These are phyloP conservation scores for Sugiyamaella marilandica DNA, from an alignment of 805 yeast genomes.

Conservation along the genomic window DNA sequence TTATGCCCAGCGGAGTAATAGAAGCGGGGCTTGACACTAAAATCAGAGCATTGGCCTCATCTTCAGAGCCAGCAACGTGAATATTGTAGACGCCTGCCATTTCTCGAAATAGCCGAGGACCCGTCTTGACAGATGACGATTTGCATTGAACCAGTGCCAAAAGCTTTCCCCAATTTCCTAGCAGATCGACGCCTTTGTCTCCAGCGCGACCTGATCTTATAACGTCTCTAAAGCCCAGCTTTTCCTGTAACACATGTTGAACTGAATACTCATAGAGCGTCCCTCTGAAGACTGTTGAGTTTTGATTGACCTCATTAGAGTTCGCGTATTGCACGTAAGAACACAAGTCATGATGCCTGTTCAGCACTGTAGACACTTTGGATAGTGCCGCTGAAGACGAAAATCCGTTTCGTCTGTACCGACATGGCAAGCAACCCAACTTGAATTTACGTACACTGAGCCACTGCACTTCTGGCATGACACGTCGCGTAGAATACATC, in stretches of 20 bases:
- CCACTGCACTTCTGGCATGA: not conserved
- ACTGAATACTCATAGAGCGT: conserved; percentile 50
- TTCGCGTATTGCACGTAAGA: conserved; percentile 35
- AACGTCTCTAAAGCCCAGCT: conserved; percentile 38
- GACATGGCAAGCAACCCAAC: not conserved
- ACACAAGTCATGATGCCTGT: conserved; percentile 29
- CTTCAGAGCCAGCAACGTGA: conserved; percentile 7
- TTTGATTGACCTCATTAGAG: conserved; percentile 38
- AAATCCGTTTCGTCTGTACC: too few relatives aligned
- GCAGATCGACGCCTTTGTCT: conserved; percentile 54
- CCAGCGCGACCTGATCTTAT: conserved; percentile 50
- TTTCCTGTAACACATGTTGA: conserved; percentile 36
- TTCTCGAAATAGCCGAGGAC: conserved; percentile 48
- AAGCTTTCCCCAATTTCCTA: conserved; percentile 47
- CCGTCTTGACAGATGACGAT: conserved; percentile 41
- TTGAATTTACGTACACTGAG: not conserved
- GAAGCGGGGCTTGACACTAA: conserved; percentile 12
- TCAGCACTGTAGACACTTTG: conserved; percentile 17
- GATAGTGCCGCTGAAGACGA: not conserved
- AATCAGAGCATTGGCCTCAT: conserved; percentile 9
- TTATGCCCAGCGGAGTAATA: conserved; percentile 9
- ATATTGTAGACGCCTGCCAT: conserved; percentile 44
- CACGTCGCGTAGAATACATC: too few relatives aligned
- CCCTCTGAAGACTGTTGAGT: conserved; percentile 48
- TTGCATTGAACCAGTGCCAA: conserved; percentile 52